These are phyloP conservation scores for Irpex sp. DNA, from an alignment of 1,284 basidiomycete genomes.

Conservation along the genomic window DNA sequence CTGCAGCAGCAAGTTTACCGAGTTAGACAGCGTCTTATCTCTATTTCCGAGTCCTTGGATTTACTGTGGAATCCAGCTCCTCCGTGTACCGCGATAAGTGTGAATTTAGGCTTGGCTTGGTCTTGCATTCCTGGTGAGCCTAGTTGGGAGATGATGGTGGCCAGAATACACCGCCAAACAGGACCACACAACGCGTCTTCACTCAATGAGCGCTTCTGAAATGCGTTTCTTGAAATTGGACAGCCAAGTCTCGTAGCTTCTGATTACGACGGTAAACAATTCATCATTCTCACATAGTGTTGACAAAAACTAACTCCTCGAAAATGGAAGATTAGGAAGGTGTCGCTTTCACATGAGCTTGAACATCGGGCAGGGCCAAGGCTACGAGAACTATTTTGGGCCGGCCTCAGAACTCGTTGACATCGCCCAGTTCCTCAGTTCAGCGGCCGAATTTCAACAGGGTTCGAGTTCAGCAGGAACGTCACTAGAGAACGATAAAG, in stretches of 20 bases:
- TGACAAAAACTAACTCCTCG: neutral
- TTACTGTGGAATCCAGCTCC: conserved; percentile 57
- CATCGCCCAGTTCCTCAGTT: conserved; percentile 21
- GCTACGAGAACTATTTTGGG: conserved; percentile 29
- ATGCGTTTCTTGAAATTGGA: neutral
- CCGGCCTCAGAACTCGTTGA: conserved; percentile 26
- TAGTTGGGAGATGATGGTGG: neutral
- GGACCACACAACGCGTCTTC: neutral
- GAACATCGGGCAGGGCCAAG: conserved; percentile 21
- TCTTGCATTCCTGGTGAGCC: neutral
- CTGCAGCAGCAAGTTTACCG: neutral
- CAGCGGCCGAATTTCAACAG: conserved; percentile 13
- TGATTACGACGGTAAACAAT: no score
- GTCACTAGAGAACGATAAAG: conserved; percentile 5
- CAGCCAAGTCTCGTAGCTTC: no score
- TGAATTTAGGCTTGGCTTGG: neutral
- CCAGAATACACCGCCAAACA: neutral
- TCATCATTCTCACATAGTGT: neutral
- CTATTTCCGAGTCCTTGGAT: conserved; percentile 31
- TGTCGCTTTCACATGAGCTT: neutral
- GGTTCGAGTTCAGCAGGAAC: neutral
- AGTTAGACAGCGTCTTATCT: conserved; percentile 29
- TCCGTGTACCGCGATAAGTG: conserved; percentile 54
- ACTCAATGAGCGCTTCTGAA: neutral
- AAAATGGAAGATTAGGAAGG: neutral